These are phyloP conservation scores for Ustilago loliicola DNA, from an alignment of 1,284 basidiomycete genomes.

Conservation along the genomic window DNA sequence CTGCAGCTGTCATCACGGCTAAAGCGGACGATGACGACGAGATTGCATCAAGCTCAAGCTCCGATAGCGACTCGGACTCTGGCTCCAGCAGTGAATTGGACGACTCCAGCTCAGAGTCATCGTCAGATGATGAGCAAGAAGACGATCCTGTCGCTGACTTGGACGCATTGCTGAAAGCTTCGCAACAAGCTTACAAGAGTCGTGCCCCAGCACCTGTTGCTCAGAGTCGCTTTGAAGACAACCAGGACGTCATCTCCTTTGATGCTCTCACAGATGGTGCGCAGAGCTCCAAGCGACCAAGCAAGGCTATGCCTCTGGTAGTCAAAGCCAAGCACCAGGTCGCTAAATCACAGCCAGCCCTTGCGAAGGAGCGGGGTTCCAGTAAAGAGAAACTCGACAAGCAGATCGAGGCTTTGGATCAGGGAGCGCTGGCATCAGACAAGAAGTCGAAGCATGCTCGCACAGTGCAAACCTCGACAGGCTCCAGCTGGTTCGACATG, in stretches of 20 bases:
- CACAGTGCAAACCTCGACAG: conserved; percentile 74
- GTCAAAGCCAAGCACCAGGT: conserved; percentile 47
- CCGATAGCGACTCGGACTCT: conserved; percentile 22
- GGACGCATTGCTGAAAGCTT: conserved; percentile 47
- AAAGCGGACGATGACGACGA: not conserved
- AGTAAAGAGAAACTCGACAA: conserved; percentile 41
- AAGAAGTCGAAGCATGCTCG: conserved; percentile 46
- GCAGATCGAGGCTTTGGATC: conserved; percentile 43
- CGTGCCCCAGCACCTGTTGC: conserved; percentile 12
- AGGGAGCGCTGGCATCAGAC: conserved; percentile 20
- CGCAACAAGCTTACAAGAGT: conserved; percentile 45
- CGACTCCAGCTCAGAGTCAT: conserved; percentile 32
- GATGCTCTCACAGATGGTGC: conserved; percentile 16
- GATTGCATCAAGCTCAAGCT: conserved; percentile 17
- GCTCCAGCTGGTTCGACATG: conserved; percentile 89
- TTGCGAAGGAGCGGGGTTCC: conserved; percentile 4
- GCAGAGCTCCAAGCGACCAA: conserved; percentile 17
- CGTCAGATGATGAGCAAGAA: conserved; percentile 31
- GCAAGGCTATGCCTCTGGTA: conserved; percentile 39
- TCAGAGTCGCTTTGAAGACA: conserved; percentile 39
- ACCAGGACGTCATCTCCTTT: conserved; percentile 54
- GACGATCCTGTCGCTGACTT: conserved; percentile 26
- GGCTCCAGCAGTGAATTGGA: conserved; percentile 20
- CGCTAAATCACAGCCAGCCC: conserved; percentile 21
- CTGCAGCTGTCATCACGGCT: not conserved